Evolutionary conservation across 148 eudicot genomes (phyloP).

Genomic region (Limonium bicolor): DNA sequence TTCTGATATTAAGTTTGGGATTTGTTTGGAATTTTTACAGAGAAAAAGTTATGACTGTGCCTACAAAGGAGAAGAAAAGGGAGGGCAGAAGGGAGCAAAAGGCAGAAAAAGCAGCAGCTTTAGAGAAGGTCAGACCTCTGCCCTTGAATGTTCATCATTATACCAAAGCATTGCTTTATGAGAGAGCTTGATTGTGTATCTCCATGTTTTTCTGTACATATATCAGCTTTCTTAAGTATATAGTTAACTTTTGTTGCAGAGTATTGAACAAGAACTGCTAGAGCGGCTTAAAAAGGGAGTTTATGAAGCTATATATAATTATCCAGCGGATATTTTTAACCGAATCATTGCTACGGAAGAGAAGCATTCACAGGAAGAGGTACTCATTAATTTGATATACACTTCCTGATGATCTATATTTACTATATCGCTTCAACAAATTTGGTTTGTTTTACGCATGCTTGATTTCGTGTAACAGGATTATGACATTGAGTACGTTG

Average conservation of each 20-base stretch:
- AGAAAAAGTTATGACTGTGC: constrained; percentile 76
- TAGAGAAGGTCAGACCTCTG: constrained; percentile 37
- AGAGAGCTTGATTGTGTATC: no score
- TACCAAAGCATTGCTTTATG: no score
- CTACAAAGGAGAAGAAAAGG: constrained; percentile 63
- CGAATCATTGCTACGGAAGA: constrained; percentile 28
- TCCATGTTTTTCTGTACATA: no score
- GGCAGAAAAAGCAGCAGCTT: constrained; percentile 70
- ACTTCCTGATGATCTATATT: neutral
- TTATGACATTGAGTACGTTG: constrained; percentile 58
- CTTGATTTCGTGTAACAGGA: constrained; percentile 23
- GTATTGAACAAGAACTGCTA: constrained; percentile 70
- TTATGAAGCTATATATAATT: constrained; percentile 59
- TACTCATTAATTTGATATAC: constrained; percentile 3
- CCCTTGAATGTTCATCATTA: no score
- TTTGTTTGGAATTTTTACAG: constrained; percentile 13
- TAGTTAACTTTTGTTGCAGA: constrained; percentile 38
- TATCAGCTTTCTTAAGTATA: no score
- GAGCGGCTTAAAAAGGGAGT: constrained; percentile 63
- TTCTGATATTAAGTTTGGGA: neutral
- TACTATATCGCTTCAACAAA: neutral
- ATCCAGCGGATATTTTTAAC: constrained; percentile 20
- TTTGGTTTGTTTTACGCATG: neutral
- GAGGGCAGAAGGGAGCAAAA: constrained; percentile 71
- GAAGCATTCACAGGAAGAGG: constrained; percentile 51